Base-by-base conservation (phyloP, 164 flowering plant species). In the Umbilicus rupestris region DNA sequence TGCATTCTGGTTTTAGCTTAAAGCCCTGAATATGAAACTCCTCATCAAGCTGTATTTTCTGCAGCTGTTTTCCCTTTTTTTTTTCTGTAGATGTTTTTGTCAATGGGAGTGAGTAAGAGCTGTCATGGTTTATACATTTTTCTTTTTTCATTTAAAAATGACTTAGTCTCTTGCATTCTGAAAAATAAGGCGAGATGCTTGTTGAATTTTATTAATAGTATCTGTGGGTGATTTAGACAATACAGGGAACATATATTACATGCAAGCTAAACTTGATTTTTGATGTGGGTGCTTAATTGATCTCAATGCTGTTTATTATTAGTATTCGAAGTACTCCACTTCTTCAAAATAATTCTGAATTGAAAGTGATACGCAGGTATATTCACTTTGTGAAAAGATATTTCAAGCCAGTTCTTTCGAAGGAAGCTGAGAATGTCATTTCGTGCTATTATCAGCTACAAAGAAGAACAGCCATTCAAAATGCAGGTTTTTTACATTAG, bases 401-500 rank as follows among this genome's bases (percentile, higher is more conserved):
- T 67, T 91, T 94, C 71, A 87, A 77, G 77, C 97, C 97, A 6
- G 79, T 82, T 47, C 87, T 94, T 11, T 85, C 96, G 16, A 86
- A 82, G 78, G 97, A 91, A 50, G 99, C 99, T 72, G 96, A 94
- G 78, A 79, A 77, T 64, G 81, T 89, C 11, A 91, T 94, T 69
- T 91, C 96, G 68, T 82, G 90, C 76, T 94, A 94, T 78, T 94
- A 94, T 77, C 99, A 89, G 75, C 93, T 94, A 39, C 99, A 94
- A 73, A 72, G 99, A 77, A 86, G 94, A 88, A 87, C 95, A 16
- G 93, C 93, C 47, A 75, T 81, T 20, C 71, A 88, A 7, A 91
- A 89, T 83, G 98, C 98, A 84, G 96, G 96, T 92, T 66, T 92
- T 66, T 58, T 11, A 63, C 49, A 67, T 69, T 26, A 26, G 29